Percentiles rank a stretch among this genome's conserved stretches.
These are phyloP conservation scores for Hanseniaspora lindneri DNA, from an alignment of 805 yeast species.

Conservation along the genomic window DNA sequence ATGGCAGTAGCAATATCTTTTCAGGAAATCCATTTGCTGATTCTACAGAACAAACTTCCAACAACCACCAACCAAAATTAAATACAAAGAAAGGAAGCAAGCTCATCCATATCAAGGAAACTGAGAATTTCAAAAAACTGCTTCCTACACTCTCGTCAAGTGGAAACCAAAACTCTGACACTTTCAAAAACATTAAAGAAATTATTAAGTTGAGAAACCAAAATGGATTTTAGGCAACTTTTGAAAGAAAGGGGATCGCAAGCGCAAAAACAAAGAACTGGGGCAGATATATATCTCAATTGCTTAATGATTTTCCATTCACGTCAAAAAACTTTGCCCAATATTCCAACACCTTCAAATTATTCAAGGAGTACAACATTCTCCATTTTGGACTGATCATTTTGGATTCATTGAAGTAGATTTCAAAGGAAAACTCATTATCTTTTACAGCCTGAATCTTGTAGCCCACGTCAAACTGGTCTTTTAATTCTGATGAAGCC, in stretches of 20 bases:
- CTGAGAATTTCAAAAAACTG: slow-evolving; percentile 45
- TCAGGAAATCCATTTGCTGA: slow-evolving; percentile 17
- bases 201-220: slow-evolving; percentile 36
- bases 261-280: background rate
- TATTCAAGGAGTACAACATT: slow-evolving; percentile 14
- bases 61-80: slow-evolving; percentile 41
- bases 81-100: slow-evolving; percentile 43
- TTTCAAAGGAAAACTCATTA: slow-evolving; percentile 2
- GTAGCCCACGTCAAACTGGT: slow-evolving; percentile 13
- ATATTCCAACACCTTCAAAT: slow-evolving; percentile 7
- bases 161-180: slow-evolving; percentile 35
- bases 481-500: slow-evolving; percentile 15
- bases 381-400: slow-evolving; percentile 14
- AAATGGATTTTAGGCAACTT: slow-evolving; percentile 5
- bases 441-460: slow-evolving; percentile 23
- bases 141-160: slow-evolving; percentile 29
- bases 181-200: slow-evolving; percentile 53
- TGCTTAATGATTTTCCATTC: slow-evolving; percentile 1
- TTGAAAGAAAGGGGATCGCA: too few relatives aligned
- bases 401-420: slow-evolving; percentile 15
- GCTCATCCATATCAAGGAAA: slow-evolving; percentile 46
- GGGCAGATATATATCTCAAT: background rate
- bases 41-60: slow-evolving; percentile 19
- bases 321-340: slow-evolving; percentile 4
- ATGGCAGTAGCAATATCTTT: too few relatives aligned